Percentiles rank a stretch among this genome's conserved stretches.
Evolutionary conservation across 2,329 filamentous ascomycete species (phyloP).

Genomic region (Lecanicillium sp.): DNA sequence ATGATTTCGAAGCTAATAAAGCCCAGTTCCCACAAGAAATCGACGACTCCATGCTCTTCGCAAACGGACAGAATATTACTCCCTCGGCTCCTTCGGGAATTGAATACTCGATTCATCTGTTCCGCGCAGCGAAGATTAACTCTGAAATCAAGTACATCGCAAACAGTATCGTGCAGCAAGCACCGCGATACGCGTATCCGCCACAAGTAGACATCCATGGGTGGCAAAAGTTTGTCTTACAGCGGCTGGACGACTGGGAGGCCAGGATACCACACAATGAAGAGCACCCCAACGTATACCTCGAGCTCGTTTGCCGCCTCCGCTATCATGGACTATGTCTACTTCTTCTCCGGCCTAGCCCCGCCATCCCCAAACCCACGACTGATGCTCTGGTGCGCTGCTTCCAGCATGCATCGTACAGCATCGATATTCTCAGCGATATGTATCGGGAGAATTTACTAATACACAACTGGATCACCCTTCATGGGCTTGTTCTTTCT

Average conservation of each 20-base stretch:
- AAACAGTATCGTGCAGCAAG: slow-evolving; percentile 43
- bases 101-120: slow-evolving; percentile 42
- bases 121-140: slow-evolving; percentile 41
- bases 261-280: slow-evolving; percentile 26
- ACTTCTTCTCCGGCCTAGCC: slow-evolving; percentile 44
- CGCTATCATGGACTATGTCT: slow-evolving; percentile 44
- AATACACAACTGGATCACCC: slow-evolving; percentile 41
- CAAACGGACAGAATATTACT: neutral
- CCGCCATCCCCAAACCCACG: slow-evolving; percentile 43
- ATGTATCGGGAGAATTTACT: slow-evolving; percentile 40
- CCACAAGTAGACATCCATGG: slow-evolving; percentile 35
- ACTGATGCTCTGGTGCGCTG: slow-evolving; percentile 35
- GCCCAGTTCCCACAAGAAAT: slow-evolving; percentile 24
- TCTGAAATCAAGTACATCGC: slow-evolving; percentile 54
- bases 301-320: slow-evolving; percentile 33
- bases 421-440: slow-evolving; percentile 34
- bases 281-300: slow-evolving; percentile 18
- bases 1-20: neutral
- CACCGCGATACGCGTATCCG: slow-evolving; percentile 43
- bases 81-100: slow-evolving; percentile 25
- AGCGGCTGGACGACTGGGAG: slow-evolving; percentile 35
- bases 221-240: slow-evolving; percentile 41
- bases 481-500: slow-evolving; percentile 43
- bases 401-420: slow-evolving; percentile 35
- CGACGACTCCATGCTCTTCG: slow-evolving; percentile 18